These are phyloP conservation scores for Saksenaea vasiformis DNA, from an alignment of 371 early-diverging fungal species.

Conservation along the genomic window DNA sequence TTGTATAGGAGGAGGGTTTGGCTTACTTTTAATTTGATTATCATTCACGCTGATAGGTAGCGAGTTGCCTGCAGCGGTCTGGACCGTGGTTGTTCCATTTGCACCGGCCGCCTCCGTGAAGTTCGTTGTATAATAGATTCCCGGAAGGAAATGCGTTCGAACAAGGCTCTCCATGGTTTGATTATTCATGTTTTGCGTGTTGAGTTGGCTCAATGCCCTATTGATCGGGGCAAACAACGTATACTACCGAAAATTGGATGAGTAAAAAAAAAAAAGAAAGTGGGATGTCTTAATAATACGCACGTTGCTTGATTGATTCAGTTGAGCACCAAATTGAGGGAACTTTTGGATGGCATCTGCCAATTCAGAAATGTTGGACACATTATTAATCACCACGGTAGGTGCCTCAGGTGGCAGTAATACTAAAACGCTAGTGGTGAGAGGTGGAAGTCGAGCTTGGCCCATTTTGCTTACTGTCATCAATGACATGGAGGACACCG, in stretches of 20 bases:
- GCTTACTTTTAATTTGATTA: neutral
- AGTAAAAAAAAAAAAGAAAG: neutral
- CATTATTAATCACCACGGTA: conserved; percentile 19
- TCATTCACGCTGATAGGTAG: conserved; percentile 6
- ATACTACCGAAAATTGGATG: conserved; percentile 23
- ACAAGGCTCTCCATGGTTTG: conserved; percentile 20
- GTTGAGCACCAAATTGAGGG: conserved; percentile 10
- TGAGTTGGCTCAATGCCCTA: conserved; percentile 16
- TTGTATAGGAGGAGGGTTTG: neutral
- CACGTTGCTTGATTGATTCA: conserved; percentile 35
- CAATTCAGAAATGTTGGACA: conserved; percentile 13
- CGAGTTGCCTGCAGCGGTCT: conserved; percentile 13
- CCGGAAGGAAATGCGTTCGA: conserved; percentile 36
- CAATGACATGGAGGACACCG: conserved; percentile 41
- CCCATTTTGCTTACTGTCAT: too few species aligned
- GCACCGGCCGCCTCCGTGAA: conserved; percentile 26
- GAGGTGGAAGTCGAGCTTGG: too few species aligned
- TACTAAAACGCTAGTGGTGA: conserved; percentile 29
- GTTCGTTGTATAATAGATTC: conserved; percentile 40
- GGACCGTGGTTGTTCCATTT: conserved; percentile 6
- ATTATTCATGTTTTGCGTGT: neutral
- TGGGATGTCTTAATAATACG: neutral
- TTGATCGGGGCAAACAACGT: conserved; percentile 43
- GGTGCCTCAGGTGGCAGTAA: conserved; percentile 33
- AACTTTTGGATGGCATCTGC: conserved; percentile 6